Evolutionary conservation across 2,329 filamentous ascomycete genomes (phyloP), one percentile per base, ranked within the genome.

Genomic region (Pestalotiopsis sp.): DNA sequence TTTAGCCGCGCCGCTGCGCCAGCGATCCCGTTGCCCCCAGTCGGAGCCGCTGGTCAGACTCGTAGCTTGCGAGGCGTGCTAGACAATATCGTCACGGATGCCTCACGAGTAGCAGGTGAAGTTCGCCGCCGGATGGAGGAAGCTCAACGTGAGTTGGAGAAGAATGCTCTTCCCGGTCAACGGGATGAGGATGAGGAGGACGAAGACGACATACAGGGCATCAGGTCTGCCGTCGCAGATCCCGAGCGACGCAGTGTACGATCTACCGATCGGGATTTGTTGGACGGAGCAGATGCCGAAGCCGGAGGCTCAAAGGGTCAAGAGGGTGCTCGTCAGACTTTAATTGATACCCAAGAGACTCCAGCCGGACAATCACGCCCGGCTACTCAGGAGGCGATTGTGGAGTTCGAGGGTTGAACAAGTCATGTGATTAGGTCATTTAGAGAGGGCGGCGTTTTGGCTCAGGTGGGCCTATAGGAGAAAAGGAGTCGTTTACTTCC

Each of bases 61-160:
- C 85, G 94, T 71, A 94, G 96, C 24, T 86, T 99, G 1, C 88
- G 96, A 56, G 96, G 96, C 22, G 96, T 99, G 68, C 84, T 99
- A 52, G 96, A 99, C 81, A 97, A 97, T 74, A 98, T 99, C 74
- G 96, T 98, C 71, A 97, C 92, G 1, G 96, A 99, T 77, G 96
- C 96, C 56, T 98, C 98, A 90, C 91, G 95, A 40, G 95, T 98
- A 68, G 96, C 96, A 0, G 93, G 92, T 0, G 96, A 99, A 78
- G 95, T 99, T 64, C 87, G 92, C 72, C 89, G 94, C 74, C 87
- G 94, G 58, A 97, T 98, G 91, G 95, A 99, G 70, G 96, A 99
- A 77, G 95, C 95, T 3, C 94, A 98, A 79, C 91, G 90, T 73
- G 95, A 98, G 76, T 82, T 98, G 71, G 95, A 98, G 80, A 92